Evolutionary conservation across 495 filamentous ascomycete species (phyloP).

Genomic region (Pyrenula aspistea): DNA sequence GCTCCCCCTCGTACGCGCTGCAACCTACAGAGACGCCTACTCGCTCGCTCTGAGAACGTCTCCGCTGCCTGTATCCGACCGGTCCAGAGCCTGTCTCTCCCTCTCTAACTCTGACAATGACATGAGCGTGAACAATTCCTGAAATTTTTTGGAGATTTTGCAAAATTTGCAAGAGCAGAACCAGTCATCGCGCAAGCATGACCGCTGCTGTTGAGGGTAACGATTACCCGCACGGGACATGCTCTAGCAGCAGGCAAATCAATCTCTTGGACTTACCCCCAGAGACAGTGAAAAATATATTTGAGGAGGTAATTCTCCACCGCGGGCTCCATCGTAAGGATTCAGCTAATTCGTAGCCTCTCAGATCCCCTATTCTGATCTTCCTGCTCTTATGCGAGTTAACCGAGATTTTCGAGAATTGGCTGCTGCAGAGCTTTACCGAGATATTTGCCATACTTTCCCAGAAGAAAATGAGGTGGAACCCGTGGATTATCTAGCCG

Average conservation of each 20-base stretch:
- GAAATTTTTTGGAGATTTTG: too few species aligned
- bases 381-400: constrained; percentile 41
- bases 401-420: constrained; percentile 41
- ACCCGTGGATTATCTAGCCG: constrained; percentile 34
- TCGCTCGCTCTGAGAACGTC: background rate
- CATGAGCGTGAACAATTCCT: too few species aligned
- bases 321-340: too few species aligned
- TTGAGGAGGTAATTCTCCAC: background rate
- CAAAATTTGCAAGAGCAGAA: too few species aligned
- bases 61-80: background rate
- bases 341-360: too few species aligned
- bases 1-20: background rate
- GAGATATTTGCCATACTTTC: constrained; percentile 43
- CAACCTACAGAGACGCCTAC: background rate
- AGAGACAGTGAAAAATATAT: background rate
- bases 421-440: constrained; percentile 44
- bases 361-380: constrained; percentile 18
- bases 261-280: background rate
- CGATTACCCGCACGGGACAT: background rate
- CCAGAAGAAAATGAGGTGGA: constrained; percentile 35
- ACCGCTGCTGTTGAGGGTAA: background rate
- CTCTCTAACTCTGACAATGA: too few species aligned
- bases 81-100: too few species aligned
- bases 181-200: too few species aligned
- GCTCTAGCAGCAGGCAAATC: background rate